phyloP scores from a whole-genome alignment of 2,329 filamentous ascomycete genomes.

The Coniochaeta prunicola region DNA sequence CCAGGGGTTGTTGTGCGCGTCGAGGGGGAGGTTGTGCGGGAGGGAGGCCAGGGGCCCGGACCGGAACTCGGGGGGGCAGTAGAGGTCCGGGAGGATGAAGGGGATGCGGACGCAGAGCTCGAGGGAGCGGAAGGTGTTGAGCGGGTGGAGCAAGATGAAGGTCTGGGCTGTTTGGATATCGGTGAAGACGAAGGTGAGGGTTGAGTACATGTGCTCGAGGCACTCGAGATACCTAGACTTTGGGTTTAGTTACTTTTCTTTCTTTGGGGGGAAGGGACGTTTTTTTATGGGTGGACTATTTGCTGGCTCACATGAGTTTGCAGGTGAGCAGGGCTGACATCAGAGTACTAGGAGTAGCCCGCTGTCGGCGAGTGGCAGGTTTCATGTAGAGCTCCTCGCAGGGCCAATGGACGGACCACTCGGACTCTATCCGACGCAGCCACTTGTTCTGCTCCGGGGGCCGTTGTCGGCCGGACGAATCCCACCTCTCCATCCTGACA shows the following conservation, averaged over 20 bases:
- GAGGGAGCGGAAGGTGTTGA: constrained; percentile 11
- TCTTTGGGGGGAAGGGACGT: neutral
- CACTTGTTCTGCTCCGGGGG: neutral
- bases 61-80: constrained; percentile 11
- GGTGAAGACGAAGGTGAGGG: constrained; percentile 21
- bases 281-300: neutral
- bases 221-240: constrained; percentile 18
- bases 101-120: constrained; percentile 18
- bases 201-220: constrained; percentile 14
- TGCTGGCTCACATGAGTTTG: constrained; percentile 17
- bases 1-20: constrained; percentile 18
- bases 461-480: too few species aligned
- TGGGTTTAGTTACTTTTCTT: constrained; percentile 3
- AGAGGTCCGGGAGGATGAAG: constrained; percentile 19
- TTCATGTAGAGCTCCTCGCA: constrained; percentile 12
- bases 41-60: constrained; percentile 5
- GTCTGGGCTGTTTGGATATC: constrained; percentile 13
- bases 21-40: constrained; percentile 9
- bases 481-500: neutral
- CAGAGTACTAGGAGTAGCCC: constrained; percentile 4
- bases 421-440: constrained; percentile 8
- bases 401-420: constrained; percentile 15
- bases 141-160: constrained; percentile 15
- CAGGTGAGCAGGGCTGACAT: constrained; percentile 15
- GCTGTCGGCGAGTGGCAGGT: constrained; percentile 4